Evolutionary conservation across 495 filamentous ascomycete genomes (phyloP).

Genomic region (Penicillium turbatum): DNA sequence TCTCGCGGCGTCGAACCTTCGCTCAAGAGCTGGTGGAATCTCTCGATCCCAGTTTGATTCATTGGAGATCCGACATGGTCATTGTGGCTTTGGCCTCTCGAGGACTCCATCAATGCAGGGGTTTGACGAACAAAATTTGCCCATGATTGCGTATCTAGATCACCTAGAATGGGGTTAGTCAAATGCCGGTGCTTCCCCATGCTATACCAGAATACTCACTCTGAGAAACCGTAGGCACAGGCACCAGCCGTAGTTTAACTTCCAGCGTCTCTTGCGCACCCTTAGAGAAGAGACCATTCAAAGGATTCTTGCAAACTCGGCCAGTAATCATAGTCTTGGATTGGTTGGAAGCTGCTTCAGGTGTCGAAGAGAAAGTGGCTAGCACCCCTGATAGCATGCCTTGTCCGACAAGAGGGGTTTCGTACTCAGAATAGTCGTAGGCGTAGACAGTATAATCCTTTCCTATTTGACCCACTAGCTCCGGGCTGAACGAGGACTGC

Average conservation of each 20-base stretch:
- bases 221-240: slow-evolving; percentile 71
- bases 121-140: slow-evolving; percentile 59
- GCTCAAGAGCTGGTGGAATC: slow-evolving; percentile 48
- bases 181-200: slow-evolving; percentile 58
- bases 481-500: slow-evolving; percentile 56
- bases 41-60: slow-evolving; percentile 53
- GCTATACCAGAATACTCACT: slow-evolving; percentile 60
- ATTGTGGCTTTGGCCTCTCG: slow-evolving; percentile 26
- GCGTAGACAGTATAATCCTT: slow-evolving; percentile 96
- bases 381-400: slow-evolving; percentile 91
- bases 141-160: slow-evolving; percentile 69
- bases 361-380: slow-evolving; percentile 53
- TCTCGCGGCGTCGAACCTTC: slow-evolving; percentile 44
- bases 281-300: slow-evolving; percentile 71
- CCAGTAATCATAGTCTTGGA: slow-evolving; percentile 81
- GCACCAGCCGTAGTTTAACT: slow-evolving; percentile 84
- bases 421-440: slow-evolving; percentile 92
- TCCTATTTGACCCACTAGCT: slow-evolving; percentile 76
- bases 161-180: slow-evolving; percentile 56
- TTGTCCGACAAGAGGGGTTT: slow-evolving; percentile 88
- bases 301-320: slow-evolving; percentile 76
- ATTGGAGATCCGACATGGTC: slow-evolving; percentile 35
- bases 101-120: slow-evolving; percentile 41
- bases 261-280: slow-evolving; percentile 86
- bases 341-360: slow-evolving; percentile 52